Evolutionary conservation across 2,329 filamentous ascomycete species (phyloP).

Genomic region (Beauveria sp.): DNA sequence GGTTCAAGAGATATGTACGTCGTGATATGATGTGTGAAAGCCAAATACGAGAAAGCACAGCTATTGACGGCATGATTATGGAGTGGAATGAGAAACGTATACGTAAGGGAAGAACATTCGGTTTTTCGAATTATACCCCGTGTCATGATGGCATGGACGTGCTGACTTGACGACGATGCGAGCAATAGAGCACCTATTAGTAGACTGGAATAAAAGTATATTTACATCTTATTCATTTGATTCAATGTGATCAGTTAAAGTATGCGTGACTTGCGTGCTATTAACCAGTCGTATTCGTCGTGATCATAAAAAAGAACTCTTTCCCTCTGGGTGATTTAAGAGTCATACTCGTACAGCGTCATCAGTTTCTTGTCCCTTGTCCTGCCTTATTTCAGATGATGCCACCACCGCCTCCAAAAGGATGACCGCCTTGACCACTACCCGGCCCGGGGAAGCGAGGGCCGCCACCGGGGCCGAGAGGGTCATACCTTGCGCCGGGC

Average conservation of each 20-base stretch:
- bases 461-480: constrained; percentile 60
- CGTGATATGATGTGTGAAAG: not conserved
- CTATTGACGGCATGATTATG: not conserved
- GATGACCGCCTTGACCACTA: constrained; percentile 26
- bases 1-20: not conserved
- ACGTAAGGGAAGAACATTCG: not conserved
- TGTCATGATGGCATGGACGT: not conserved
- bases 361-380: not conserved
- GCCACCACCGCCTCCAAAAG: constrained; percentile 24
- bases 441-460: constrained; percentile 40
- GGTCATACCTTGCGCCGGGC: constrained; percentile 87
- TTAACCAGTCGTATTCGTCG: not conserved
- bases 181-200: not conserved
- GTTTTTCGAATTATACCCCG: not conserved
- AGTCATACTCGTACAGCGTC: not conserved
- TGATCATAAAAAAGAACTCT: not conserved
- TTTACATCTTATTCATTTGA: not conserved
- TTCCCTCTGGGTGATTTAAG: not conserved
- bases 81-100: not conserved
- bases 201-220: not conserved
- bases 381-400: constrained; percentile 22
- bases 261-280: not conserved
- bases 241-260: no score
- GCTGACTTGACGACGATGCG: not conserved
- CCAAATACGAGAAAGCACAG: not conserved